Conservation (phyloP, 2,329 filamentous ascomycete species). For the Phialophora expanda region DNA sequence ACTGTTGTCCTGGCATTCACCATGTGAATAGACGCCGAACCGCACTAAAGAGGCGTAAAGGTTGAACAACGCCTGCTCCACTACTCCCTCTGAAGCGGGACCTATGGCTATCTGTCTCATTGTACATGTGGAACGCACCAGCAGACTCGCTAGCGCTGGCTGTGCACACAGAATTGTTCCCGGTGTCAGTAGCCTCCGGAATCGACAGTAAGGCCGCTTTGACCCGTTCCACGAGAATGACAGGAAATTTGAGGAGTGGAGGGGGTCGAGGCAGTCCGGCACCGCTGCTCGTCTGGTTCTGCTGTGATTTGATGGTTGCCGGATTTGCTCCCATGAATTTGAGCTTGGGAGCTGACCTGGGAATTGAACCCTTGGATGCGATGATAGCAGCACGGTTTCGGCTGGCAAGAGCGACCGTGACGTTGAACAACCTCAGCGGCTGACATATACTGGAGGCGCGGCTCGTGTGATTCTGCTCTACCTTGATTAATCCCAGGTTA, state of each 20-base stretch:
- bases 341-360: not conserved
- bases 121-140: not conserved
- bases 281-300: conserved; percentile 6
- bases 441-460: conserved; percentile 1
- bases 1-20: not conserved
- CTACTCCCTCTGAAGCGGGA: not conserved
- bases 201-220: not conserved
- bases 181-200: not conserved
- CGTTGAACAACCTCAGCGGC: conserved; percentile 1
- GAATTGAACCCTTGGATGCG: not conserved
- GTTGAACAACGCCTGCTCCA: not conserved
- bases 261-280: not conserved
- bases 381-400: not conserved
- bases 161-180: not conserved
- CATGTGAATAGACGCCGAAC: not conserved
- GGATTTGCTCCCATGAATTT: conserved; percentile 10
- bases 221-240: not conserved
- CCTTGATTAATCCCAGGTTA: conserved; percentile 1
- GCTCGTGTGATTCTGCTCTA: not conserved
- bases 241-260: conserved; percentile 2
- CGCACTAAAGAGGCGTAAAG: not conserved
- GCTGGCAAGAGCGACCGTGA: not conserved
- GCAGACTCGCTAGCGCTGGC: not conserved
- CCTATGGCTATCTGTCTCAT: not conserved
- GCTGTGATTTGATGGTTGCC: not conserved